Evolutionary conservation across 2,329 filamentous ascomycete genomes (phyloP).

Genomic region (Aspergillus neotritici): DNA sequence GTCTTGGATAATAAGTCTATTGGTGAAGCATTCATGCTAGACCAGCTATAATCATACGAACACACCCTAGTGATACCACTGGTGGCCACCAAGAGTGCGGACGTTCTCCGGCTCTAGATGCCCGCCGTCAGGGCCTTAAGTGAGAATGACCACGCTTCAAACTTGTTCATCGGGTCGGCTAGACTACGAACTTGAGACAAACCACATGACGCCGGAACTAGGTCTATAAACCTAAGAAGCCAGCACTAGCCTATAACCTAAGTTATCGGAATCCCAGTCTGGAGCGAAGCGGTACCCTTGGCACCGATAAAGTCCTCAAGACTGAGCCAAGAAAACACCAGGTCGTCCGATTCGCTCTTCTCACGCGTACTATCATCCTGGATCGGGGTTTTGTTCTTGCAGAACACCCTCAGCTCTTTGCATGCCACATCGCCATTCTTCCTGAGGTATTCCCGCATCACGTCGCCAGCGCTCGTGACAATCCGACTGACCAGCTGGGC

Average conservation of each 20-base stretch:
- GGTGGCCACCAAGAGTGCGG: too few relatives aligned
- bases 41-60: too few relatives aligned
- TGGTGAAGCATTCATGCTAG: too few relatives aligned
- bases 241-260: too few relatives aligned
- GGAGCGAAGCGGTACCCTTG: conserved; percentile 15
- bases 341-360: conserved; percentile 8
- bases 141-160: too few relatives aligned
- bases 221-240: conserved; percentile 8
- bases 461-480: conserved; percentile 19
- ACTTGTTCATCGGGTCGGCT: too few relatives aligned
- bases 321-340: conserved; percentile 10
- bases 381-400: conserved; percentile 21
- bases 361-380: conserved; percentile 13
- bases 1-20: too few relatives aligned
- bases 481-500: conserved; percentile 16
- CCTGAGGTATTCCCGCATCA: conserved; percentile 23
- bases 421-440: conserved; percentile 24
- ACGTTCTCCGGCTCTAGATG: too few relatives aligned
- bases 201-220: conserved; percentile 1
- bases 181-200: too few relatives aligned
- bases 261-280: conserved; percentile 18
- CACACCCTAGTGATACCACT: too few relatives aligned
- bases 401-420: conserved; percentile 25
- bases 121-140: too few relatives aligned
- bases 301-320: conserved; percentile 16